Evolutionary conservation across 768 basidiomycete genomes (phyloP), one percentile per base, ranked within the genome.

Genomic region (Mycena alexandri): DNA sequence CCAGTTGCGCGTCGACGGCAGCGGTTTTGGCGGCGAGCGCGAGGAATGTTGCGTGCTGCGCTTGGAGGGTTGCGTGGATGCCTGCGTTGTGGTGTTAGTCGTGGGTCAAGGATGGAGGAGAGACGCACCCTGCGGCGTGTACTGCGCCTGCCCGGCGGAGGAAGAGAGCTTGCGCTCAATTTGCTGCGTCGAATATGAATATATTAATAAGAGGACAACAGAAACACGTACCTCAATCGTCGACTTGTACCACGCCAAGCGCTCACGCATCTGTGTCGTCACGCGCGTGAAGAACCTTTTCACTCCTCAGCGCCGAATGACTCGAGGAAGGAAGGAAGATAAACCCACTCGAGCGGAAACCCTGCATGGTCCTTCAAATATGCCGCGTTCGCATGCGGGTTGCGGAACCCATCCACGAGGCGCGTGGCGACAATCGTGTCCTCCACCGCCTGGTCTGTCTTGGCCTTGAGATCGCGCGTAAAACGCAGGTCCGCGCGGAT

Each of bases 121-220:
- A 56, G 0, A n/a, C 78, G 41, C 71, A 93, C 93, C 87, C 78
- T 95, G 93, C 16, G 93, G 93, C 2, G 92, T 92, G 51, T 81
- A 79, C 75, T 92, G 91, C 9, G 84, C 79, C 72, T 91, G 89
- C 54, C 81, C 80, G 9, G 89, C 82, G 5, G 90, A 86, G 10
- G 91, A 90, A 8, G 90, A 87, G 8, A 94, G 80, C 75, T 93
- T 94, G 59, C 92, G 86, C 78, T 95, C 93, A 71, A 95, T 93
- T 90, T 91, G 90, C 91, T 92, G 70, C 17, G 36, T 9, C 63
- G 24, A 43, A 55, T 34, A 48, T 50, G 61, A n/a, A 34, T 43
- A 36, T 38, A 38, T 29, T 29, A 11, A 38, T 38, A 10, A 38
- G 14, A 22, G 17, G 29, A 44, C 33, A 25, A 41, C 29, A 29